These are phyloP conservation scores for Pseudovirgaria hyperparasitica DNA, from an alignment of 2,329 filamentous ascomycete species.

Conservation along the genomic window DNA sequence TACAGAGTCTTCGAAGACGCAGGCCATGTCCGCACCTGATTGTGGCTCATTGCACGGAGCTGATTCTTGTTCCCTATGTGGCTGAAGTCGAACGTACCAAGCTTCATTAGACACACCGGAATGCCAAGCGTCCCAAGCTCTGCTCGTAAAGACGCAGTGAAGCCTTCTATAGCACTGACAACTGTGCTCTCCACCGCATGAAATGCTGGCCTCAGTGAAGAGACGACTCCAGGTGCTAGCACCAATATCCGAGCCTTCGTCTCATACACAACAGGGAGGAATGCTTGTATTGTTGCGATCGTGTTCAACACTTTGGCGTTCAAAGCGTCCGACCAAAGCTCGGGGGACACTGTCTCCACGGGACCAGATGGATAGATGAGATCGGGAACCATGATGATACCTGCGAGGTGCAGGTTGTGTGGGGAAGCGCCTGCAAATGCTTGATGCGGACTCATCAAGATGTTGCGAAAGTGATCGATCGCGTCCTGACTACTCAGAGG, in stretches of 20 bases:
- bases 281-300: constrained; percentile 76
- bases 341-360: constrained; percentile 72
- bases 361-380: constrained; percentile 68
- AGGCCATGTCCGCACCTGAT: constrained; percentile 26
- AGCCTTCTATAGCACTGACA: constrained; percentile 76
- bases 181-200: constrained; percentile 77
- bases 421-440: constrained; percentile 64
- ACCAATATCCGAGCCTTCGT: constrained; percentile 56
- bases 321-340: constrained; percentile 76
- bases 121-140: constrained; percentile 68
- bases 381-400: constrained; percentile 71
- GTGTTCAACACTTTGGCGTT: constrained; percentile 87
- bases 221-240: constrained; percentile 68
- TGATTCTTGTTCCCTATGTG: constrained; percentile 39
- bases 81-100: constrained; percentile 81
- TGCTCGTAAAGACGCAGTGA: constrained; percentile 64
- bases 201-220: constrained; percentile 66
- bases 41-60: constrained; percentile 18
- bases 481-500: constrained; percentile 54
- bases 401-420: constrained; percentile 64
- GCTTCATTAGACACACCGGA: constrained; percentile 73
- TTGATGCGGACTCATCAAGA: constrained; percentile 61
- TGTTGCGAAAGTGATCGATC: constrained; percentile 57
- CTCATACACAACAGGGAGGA: constrained; percentile 47
- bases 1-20: constrained; percentile 21